These are phyloP conservation scores for Bonia amplexicaulis DNA, from an alignment of 176 grass and related monocot genomes.

Conservation along the genomic window DNA sequence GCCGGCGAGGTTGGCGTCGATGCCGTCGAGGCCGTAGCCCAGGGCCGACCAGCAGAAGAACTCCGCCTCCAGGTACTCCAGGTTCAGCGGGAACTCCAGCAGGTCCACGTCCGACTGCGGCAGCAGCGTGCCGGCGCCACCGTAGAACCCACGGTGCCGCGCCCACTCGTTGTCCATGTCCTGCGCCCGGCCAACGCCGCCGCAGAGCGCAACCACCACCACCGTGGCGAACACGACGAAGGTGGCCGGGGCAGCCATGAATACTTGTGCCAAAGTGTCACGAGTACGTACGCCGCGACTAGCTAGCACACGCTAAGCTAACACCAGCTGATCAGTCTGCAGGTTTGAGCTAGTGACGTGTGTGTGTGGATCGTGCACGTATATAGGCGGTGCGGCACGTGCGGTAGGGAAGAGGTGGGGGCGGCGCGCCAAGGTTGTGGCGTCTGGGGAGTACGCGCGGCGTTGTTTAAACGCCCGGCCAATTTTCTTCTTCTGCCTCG, in stretches of 20 bases:
- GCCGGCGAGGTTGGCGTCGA: conserved; percentile 52
- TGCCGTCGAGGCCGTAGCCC: conserved; percentile 58
- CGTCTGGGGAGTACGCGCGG: neutral
- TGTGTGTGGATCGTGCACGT: neutral
- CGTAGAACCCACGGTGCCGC: conserved; percentile 31
- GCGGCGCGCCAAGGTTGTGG: conserved; percentile 31
- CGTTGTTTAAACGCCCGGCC: conserved; percentile 5
- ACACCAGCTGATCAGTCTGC: neutral
- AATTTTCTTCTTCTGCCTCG: neutral
- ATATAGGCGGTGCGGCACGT: conserved; percentile 21
- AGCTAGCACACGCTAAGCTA: neutral
- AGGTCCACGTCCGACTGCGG: conserved; percentile 65
- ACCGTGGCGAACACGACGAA: neutral
- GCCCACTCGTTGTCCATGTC: conserved; percentile 49
- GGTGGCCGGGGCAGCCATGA: neutral
- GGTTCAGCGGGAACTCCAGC: conserved; percentile 80
- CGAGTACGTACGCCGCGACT: neutral
- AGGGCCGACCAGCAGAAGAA: conserved; percentile 81
- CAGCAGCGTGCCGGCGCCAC: conserved; percentile 14
- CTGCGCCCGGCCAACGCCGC: conserved; percentile 20
- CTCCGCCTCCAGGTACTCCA: conserved; percentile 80
- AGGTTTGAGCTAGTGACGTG: neutral
- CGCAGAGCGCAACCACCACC: neutral
- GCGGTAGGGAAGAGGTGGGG: neutral
- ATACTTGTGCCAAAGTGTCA: neutral